These are phyloP conservation scores for Malbranchea zuffiana DNA, from an alignment of 2,329 filamentous ascomycete genomes.

Conservation along the genomic window DNA sequence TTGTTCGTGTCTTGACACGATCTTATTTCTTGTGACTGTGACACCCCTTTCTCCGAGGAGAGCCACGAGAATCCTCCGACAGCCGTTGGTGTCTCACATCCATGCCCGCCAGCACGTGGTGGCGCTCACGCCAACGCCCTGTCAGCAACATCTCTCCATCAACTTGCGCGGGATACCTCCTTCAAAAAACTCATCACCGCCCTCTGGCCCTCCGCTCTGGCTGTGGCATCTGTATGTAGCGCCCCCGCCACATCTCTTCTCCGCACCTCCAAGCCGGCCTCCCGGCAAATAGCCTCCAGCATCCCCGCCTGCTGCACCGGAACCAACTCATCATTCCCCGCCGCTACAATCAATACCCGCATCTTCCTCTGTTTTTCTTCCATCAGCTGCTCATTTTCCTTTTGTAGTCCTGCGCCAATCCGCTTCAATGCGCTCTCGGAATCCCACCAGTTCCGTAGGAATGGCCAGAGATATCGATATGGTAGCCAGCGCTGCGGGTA, in stretches of 20 bases:
- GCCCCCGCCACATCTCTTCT: slow-evolving; percentile 35
- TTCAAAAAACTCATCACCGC: slow-evolving; percentile 24
- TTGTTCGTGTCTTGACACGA: too few relatives aligned
- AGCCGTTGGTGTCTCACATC: too few relatives aligned
- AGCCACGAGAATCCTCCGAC: too few relatives aligned
- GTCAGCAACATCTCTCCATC: too few relatives aligned
- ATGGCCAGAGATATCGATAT: slow-evolving; percentile 63
- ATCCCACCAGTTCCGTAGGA: slow-evolving; percentile 54
- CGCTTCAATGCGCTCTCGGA: slow-evolving; percentile 31
- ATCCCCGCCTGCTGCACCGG: slow-evolving; percentile 27
- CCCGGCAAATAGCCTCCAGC: slow-evolving; percentile 27
- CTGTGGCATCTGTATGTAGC: slow-evolving; percentile 41
- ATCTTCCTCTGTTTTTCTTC: slow-evolving; percentile 11
- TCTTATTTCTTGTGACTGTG: too few relatives aligned
- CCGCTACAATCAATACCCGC: slow-evolving; percentile 32
- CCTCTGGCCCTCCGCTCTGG: slow-evolving; percentile 33
- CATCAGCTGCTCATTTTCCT: neutral
- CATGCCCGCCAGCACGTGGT: too few relatives aligned
- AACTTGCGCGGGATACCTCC: too few relatives aligned
- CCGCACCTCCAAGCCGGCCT: slow-evolving; percentile 24
- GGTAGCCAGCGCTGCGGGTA: slow-evolving; percentile 74
- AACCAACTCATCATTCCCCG: slow-evolving; percentile 36
- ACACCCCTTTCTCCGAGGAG: too few relatives aligned
- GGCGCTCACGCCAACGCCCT: too few relatives aligned
- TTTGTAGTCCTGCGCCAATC: slow-evolving; percentile 23